Evolutionary conservation across 2,329 filamentous ascomycete species (phyloP).

Genomic region (Talaromyces sp.): DNA sequence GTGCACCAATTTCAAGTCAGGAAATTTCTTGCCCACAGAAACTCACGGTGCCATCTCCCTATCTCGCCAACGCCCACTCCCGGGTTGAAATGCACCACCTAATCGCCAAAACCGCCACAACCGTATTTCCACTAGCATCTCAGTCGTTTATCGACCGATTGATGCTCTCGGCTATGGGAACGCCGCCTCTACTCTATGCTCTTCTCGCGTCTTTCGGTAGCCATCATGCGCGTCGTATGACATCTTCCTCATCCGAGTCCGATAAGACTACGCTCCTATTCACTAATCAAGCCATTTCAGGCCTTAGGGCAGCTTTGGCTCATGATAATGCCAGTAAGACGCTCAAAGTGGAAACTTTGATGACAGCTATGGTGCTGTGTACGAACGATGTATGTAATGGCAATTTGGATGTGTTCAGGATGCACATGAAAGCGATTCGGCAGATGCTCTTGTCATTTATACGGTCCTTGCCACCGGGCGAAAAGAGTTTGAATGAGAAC

Average conservation of each 20-base stretch:
- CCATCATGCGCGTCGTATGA: constrained; percentile 28
- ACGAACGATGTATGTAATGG: constrained; percentile 36
- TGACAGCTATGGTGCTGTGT: constrained; percentile 31
- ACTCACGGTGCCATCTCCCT: neutral
- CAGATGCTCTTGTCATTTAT: constrained; percentile 21
- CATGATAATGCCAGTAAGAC: constrained; percentile 14
- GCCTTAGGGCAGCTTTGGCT: constrained; percentile 23
- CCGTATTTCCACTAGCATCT: constrained; percentile 29
- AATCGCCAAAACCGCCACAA: constrained; percentile 26
- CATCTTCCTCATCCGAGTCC: constrained; percentile 16
- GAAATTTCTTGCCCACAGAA: neutral
- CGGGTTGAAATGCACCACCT: constrained; percentile 28
- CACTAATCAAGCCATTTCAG: constrained; percentile 28
- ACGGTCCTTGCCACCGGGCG: constrained; percentile 17
- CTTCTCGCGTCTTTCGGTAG: constrained; percentile 29
- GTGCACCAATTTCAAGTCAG: neutral
- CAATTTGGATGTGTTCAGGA: constrained; percentile 27
- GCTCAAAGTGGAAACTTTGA: constrained; percentile 25
- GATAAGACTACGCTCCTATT: constrained; percentile 25
- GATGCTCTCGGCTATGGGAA: constrained; percentile 25
- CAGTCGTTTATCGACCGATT: constrained; percentile 25
- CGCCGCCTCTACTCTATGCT: constrained; percentile 28
- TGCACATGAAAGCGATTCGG: constrained; percentile 28
- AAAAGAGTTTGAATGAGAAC: neutral
- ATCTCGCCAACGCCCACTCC: constrained; percentile 20